Conservation (phyloP, 2,329 filamentous ascomycete species). For the Ambrosiella xylebori region DNA sequence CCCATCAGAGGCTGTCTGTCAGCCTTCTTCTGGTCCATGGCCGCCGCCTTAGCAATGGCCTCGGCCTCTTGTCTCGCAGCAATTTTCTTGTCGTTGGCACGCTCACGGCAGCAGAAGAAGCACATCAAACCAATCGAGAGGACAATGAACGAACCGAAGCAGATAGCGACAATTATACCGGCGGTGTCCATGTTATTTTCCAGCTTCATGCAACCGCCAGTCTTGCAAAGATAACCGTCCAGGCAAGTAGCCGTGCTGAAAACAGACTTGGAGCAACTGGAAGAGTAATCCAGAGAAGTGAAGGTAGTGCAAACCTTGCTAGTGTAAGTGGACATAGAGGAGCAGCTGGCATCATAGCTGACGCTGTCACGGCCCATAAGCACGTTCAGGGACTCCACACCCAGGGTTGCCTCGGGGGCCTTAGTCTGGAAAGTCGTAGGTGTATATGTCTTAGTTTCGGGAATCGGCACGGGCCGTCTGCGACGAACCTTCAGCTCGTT, state of each 20-base stretch:
- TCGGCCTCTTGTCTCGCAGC: conserved; percentile 31
- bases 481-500: conserved; percentile 10
- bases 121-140: conserved; percentile 25
- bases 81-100: conserved; percentile 26
- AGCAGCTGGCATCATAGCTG: conserved; percentile 8
- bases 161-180: conserved; percentile 31
- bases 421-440: background rate
- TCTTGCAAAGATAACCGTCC: conserved; percentile 28
- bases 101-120: conserved; percentile 36
- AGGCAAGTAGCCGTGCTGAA: conserved; percentile 25
- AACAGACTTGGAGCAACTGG: conserved; percentile 24
- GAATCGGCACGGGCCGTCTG: conserved; percentile 6
- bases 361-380: conserved; percentile 12
- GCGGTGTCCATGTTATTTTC: conserved; percentile 24
- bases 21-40: conserved; percentile 23
- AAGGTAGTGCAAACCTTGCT: conserved; percentile 20
- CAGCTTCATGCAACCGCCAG: conserved; percentile 27
- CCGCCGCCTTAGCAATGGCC: conserved; percentile 30
- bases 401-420: conserved; percentile 7
- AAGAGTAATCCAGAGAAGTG: conserved; percentile 18
- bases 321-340: conserved; percentile 15
- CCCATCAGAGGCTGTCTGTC: conserved; percentile 23
- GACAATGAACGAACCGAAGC: conserved; percentile 27
- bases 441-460: background rate
- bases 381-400: conserved; percentile 12